phyloP scores from a whole-genome alignment of 352 stramenopile species.

The Halophytophthora batemanensis region DNA sequence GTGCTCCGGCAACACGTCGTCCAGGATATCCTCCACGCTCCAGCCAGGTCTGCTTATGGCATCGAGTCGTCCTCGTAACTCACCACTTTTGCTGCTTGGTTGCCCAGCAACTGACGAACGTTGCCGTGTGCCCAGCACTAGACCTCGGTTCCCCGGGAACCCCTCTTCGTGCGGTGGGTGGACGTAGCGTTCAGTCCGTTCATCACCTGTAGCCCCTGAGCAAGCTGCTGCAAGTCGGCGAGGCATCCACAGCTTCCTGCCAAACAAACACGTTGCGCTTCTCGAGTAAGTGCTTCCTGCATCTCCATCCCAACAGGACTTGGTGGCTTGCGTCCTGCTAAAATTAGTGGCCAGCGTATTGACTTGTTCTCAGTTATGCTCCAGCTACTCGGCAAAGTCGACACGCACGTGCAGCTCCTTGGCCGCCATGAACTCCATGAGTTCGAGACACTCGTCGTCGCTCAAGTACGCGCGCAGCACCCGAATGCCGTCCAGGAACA shows the following conservation, averaged over 20 bases:
- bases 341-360: slow-evolving; percentile 1
- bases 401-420: slow-evolving; percentile 74
- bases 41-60: slow-evolving; percentile 14
- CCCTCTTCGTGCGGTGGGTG: background rate
- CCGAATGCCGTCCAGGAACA: slow-evolving; percentile 68
- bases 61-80: slow-evolving; percentile 21
- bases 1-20: slow-evolving; percentile 33
- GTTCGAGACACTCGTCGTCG: slow-evolving; percentile 53
- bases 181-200: background rate
- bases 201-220: background rate
- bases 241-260: too few species aligned
- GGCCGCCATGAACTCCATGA: slow-evolving; percentile 60
- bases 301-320: background rate
- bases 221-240: background rate
- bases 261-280: background rate
- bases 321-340: background rate
- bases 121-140: background rate
- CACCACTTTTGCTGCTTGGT: slow-evolving; percentile 1
- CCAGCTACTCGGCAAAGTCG: slow-evolving; percentile 24
- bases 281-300: background rate
- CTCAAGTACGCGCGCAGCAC: slow-evolving; percentile 66
- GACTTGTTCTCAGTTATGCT: slow-evolving; percentile 8
- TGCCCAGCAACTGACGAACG: background rate
- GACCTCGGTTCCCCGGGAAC: background rate
- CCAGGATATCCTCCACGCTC: slow-evolving; percentile 30